A percentile compares a stretch with the other conserved stretches of the same genome.
phyloP scores from a whole-genome alignment of 495 filamentous ascomycete species.

The Xylaria cubensis region DNA sequence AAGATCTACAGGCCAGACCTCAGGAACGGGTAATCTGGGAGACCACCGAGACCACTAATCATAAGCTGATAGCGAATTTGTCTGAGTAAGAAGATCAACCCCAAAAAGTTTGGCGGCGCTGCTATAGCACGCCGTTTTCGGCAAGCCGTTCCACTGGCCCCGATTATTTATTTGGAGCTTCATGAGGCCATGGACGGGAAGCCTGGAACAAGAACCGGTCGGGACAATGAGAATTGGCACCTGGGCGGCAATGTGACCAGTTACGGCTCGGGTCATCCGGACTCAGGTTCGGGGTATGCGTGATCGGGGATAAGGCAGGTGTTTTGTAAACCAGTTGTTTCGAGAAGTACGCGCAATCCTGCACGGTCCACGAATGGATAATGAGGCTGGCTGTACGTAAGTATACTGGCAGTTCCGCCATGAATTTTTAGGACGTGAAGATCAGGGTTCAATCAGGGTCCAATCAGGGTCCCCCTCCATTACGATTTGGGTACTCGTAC shows the following conservation, averaged over 20 bases:
- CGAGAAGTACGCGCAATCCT: slow-evolving; percentile 4
- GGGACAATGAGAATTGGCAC: background rate
- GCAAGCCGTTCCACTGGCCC: slow-evolving; percentile 17
- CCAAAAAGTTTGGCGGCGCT: background rate
- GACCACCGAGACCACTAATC: background rate
- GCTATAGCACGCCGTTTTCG: slow-evolving; percentile 18
- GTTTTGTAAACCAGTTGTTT: background rate
- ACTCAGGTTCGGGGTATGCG: background rate
- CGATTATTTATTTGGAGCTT: slow-evolving; percentile 9
- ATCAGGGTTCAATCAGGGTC: slow-evolving; percentile 7
- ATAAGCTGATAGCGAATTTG: slow-evolving; percentile 20
- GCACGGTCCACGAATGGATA: background rate
- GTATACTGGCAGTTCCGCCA: background rate
- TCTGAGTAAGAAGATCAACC: slow-evolving; percentile 15
- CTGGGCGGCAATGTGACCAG: slow-evolving; percentile 4
- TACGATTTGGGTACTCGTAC: background rate
- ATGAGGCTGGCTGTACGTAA: too few relatives aligned
- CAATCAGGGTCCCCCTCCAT: slow-evolving; percentile 20
- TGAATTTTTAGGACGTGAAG: background rate
- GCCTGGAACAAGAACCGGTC: slow-evolving; percentile 13
- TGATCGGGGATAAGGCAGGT: background rate
- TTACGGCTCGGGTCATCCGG: slow-evolving; percentile 19
- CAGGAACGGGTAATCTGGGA: background rate
- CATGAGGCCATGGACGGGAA: background rate
- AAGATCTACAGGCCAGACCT: background rate